phyloP scores from a whole-genome alignment of 352 stramenopile species.

The Phytophthora citrophthora region DNA sequence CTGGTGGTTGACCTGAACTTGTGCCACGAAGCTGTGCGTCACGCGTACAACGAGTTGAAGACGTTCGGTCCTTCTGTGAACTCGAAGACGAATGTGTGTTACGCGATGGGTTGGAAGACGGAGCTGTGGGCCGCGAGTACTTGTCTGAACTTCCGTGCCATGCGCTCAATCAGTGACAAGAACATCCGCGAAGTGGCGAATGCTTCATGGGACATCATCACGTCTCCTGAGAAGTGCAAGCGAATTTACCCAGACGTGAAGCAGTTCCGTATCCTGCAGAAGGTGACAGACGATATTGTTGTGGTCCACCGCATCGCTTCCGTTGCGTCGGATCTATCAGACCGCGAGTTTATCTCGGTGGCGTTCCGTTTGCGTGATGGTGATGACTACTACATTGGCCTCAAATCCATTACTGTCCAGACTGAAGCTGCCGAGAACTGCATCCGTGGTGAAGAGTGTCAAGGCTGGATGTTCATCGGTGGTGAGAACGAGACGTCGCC shows the following conservation, averaged over 20 bases:
- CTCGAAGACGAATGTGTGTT: constrained; percentile 87
- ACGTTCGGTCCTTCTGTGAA: constrained; percentile 75
- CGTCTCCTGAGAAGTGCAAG: constrained; percentile 82
- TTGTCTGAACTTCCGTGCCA: constrained; percentile 76
- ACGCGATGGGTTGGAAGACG: constrained; percentile 87
- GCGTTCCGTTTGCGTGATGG: constrained; percentile 76
- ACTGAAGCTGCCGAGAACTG: constrained; percentile 78
- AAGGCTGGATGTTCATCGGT: constrained; percentile 87
- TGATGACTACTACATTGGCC: constrained; percentile 80
- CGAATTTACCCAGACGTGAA: constrained; percentile 87
- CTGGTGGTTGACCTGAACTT: constrained; percentile 80
- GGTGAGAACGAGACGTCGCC: constrained; percentile 63
- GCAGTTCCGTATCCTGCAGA: constrained; percentile 84
- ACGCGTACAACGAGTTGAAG: constrained; percentile 84
- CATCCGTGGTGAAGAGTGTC: constrained; percentile 81
- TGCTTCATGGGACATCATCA: constrained; percentile 86
- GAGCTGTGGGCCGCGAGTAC: constrained; percentile 82
- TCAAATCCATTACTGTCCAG: constrained; percentile 79
- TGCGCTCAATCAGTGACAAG: constrained; percentile 64
- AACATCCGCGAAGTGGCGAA: constrained; percentile 78
- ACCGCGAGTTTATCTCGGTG: constrained; percentile 83
- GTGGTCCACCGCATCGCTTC: constrained; percentile 80
- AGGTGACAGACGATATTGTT: constrained; percentile 86
- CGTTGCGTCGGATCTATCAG: constrained; percentile 72
- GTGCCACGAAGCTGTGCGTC: constrained; percentile 79